phyloP scores from a whole-genome alignment of 352 stramenopile genomes.

The Globisporangium polare region DNA sequence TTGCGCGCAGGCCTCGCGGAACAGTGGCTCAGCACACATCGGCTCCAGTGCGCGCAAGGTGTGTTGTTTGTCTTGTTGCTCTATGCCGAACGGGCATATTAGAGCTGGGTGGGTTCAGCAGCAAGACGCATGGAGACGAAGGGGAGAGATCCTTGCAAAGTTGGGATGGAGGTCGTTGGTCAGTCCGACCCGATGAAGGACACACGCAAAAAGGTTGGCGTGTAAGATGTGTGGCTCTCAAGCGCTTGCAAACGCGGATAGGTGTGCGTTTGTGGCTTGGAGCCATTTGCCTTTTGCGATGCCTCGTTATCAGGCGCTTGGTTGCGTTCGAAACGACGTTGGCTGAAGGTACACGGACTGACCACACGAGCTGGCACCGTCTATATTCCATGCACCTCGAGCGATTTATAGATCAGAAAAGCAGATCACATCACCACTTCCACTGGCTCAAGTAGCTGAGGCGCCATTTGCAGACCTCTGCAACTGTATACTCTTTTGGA shows the following conservation, averaged over 20 bases:
- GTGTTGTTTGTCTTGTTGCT: too few species aligned
- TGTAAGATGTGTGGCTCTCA: constrained; percentile 9
- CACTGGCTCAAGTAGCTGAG: too few species aligned
- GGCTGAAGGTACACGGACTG: neutral
- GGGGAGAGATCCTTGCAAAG: too few species aligned
- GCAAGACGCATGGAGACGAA: too few species aligned
- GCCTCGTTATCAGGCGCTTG: neutral
- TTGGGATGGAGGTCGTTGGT: too few species aligned
- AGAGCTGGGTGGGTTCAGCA: too few species aligned
- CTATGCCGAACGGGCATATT: too few species aligned
- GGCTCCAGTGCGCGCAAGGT: too few species aligned
- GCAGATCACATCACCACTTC: too few species aligned
- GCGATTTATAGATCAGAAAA: neutral
- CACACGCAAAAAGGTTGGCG: neutral
- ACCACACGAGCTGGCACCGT: neutral
- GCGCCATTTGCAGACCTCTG: neutral
- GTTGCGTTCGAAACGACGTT: neutral
- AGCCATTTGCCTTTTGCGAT: neutral
- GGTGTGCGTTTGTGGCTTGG: constrained; percentile 7
- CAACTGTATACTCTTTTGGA: neutral
- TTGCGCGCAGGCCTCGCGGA: too few species aligned
- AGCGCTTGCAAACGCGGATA: neutral
- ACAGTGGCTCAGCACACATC: too few species aligned
- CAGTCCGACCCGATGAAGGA: neutral
- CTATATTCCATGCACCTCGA: neutral